These are phyloP conservation scores for Mortierella sp. DNA, from an alignment of 371 early-diverging fungal species.

Conservation along the genomic window DNA sequence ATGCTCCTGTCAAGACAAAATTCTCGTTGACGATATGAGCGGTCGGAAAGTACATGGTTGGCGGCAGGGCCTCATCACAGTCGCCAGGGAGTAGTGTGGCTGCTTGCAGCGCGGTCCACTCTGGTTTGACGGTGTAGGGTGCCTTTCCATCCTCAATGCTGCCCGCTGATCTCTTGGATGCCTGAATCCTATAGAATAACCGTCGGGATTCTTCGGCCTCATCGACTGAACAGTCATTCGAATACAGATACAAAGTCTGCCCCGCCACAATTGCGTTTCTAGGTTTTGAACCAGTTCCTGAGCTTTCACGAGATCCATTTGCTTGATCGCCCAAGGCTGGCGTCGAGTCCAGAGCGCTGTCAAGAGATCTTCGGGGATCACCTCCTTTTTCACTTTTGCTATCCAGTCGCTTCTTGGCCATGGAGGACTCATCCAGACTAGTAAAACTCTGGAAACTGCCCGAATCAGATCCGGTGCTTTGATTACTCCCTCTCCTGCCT, in stretches of 20 bases:
- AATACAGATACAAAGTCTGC: constrained; percentile 24
- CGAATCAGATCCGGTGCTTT: too few species aligned
- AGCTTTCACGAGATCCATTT: not conserved
- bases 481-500: too few species aligned
- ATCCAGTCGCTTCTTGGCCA: not conserved
- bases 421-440: too few species aligned
- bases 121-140: constrained; percentile 20
- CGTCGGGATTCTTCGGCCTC: constrained; percentile 12
- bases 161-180: constrained; percentile 6
- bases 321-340: too few species aligned
- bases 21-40: constrained; percentile 52
- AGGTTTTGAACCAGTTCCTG: not conserved
- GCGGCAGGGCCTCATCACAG: constrained; percentile 48
- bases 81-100: constrained; percentile 8
- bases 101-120: constrained; percentile 37
- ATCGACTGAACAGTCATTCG: constrained; percentile 6
- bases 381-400: constrained; percentile 3
- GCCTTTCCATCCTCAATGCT: not conserved
- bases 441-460: too few species aligned
- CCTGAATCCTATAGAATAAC: constrained; percentile 34
- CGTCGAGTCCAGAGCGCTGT: constrained; percentile 11
- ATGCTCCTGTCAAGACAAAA: constrained; percentile 58
- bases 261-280: not conserved
- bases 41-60: constrained; percentile 62
- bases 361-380: constrained; percentile 17